Evolutionary conservation across 495 filamentous ascomycete genomes (phyloP), one percentile per base, ranked within the genome.

Genomic region (Aspergillus nanangensis): DNA sequence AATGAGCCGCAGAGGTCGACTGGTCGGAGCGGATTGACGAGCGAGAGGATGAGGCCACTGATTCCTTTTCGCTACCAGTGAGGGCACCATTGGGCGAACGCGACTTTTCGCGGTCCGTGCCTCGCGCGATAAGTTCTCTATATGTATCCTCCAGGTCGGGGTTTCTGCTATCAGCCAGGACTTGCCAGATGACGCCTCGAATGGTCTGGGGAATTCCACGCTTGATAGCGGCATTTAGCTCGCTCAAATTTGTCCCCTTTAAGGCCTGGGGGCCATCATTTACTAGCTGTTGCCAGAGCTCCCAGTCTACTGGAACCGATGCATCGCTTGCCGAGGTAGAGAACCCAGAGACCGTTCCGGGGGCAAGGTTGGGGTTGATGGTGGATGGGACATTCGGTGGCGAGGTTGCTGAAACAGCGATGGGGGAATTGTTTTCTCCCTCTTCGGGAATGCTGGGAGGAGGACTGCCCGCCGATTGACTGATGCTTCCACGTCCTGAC

Each of bases 181-280:
- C 90, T 65, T 99, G 93, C 93, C 93, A 99, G 20, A 99, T 89
- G 9, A 96, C 94, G 17, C 93, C 93, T 37, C 93, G 80, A 44
- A 99, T 94, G 14, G 90, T 93, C 53, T 84, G 88, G 2, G 93
- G 93, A 45, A 99, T 97, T 32, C 93, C 93, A 38, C 86, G 84
- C 29, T 93, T 88, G 47, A 97, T 96, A 8, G 93, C 90, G 45
- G 78, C 78, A 57, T 90, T 95, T 43, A 99, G 67, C 55, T 96
- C 91, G 44, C 91, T 86, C 3, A 90, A 77, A 54, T 87, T 95
- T 22, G 87, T 86, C 31, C 87, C 76, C 21, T 86, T 86, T 47
- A 96, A 82, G 8, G 88, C 91, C 24, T 85, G 82, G 9, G 90
- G 86, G 2, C 94, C 93, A 70, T 95, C 84, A 52, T 96, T 90